Conservation (phyloP, 148 eudicot species). For the Pouteria glomerata region DNA sequence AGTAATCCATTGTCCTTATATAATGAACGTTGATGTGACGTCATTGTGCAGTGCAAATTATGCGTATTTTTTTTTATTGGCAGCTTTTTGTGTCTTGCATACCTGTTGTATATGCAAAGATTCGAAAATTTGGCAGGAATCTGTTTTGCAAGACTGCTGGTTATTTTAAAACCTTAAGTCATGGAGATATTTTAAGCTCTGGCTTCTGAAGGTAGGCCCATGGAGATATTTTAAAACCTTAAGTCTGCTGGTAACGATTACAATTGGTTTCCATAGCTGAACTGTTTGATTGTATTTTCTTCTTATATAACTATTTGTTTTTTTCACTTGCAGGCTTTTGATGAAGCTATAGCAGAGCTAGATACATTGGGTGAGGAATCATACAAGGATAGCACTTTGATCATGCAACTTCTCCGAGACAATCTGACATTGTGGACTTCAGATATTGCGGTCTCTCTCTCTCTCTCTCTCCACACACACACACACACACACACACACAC, state of each 20-base stretch:
- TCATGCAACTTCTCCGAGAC: conserved; percentile 83
- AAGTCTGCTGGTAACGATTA: neutral
- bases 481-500: too few relatives aligned
- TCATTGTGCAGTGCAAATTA: too few relatives aligned
- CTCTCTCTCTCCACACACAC: conserved; percentile 2
- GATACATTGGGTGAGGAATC: conserved; percentile 79
- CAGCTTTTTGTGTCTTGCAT: too few relatives aligned
- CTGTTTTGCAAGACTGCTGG: too few relatives aligned
- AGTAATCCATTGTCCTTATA: too few relatives aligned
- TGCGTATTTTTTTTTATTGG: too few relatives aligned
- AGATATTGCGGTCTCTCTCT: conserved; percentile 44
- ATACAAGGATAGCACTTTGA: conserved; percentile 83
- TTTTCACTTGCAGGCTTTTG: conserved; percentile 49
- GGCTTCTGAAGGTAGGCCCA: too few relatives aligned
- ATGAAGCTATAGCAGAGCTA: conserved; percentile 70
- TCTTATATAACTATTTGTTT: neutral
- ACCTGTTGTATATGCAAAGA: too few relatives aligned
- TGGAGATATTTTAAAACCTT: neutral
- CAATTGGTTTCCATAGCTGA: neutral
- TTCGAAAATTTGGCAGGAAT: too few relatives aligned
- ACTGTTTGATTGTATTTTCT: neutral
- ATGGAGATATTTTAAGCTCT: too few relatives aligned
- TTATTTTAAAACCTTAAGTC: too few relatives aligned
- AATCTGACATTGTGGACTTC: conserved; percentile 79
- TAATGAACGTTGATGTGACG: too few relatives aligned